Evolutionary conservation across 1,139 yeast genomes (phyloP).

Genomic region (Torulaspora globosa): DNA sequence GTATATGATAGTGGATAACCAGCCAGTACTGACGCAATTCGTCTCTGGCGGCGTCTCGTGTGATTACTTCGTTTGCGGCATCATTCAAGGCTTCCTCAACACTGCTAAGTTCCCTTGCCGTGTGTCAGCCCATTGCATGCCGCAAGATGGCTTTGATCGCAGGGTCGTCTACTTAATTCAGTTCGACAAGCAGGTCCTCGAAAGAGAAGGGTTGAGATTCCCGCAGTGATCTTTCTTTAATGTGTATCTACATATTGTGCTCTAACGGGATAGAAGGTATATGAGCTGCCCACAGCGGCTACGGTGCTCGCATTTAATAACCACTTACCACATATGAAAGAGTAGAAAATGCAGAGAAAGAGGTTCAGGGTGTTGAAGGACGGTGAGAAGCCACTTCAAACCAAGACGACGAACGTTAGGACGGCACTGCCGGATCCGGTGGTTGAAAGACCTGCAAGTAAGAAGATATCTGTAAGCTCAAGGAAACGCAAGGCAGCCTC

Average conservation of each 20-base stretch:
- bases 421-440: conserved; percentile 1
- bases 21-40: conserved; percentile 71
- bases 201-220: conserved; percentile 45
- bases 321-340: neutral
- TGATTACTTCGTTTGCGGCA: conserved; percentile 62
- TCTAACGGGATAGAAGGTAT: neutral
- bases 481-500: conserved; percentile 8
- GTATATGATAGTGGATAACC: conserved; percentile 79
- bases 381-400: conserved; percentile 14
- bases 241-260: conserved; percentile 1
- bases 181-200: conserved; percentile 58
- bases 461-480: conserved; percentile 3
- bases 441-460: conserved; percentile 3
- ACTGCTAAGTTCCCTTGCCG: conserved; percentile 70
- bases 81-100: conserved; percentile 84
- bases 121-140: conserved; percentile 86
- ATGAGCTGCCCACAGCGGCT: neutral
- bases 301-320: neutral
- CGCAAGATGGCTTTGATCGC: conserved; percentile 56
- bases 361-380: conserved; percentile 13
- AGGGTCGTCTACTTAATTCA: conserved; percentile 82
- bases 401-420: conserved; percentile 14
- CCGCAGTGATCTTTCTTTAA: conserved; percentile 4
- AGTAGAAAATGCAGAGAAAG: conserved; percentile 10
- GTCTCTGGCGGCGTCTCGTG: conserved; percentile 56